Evolutionary conservation across 148 eudicot genomes (phyloP).

Genomic region (Rhododendron vialii): DNA sequence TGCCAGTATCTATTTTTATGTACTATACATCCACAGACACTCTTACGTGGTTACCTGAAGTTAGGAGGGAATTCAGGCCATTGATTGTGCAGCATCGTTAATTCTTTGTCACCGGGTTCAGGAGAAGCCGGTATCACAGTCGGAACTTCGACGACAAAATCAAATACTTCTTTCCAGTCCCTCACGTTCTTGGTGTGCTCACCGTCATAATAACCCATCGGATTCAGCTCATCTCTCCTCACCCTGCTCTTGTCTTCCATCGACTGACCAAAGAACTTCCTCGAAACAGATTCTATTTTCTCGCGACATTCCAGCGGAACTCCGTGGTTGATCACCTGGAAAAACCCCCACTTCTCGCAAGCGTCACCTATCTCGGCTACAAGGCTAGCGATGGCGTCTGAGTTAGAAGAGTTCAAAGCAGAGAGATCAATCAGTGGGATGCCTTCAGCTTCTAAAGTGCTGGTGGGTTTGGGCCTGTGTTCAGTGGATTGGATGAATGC

Average conservation of each 20-base stretch:
- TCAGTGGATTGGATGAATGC: conserved; percentile 51
- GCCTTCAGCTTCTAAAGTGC: conserved; percentile 25
- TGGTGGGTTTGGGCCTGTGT: conserved; percentile 34
- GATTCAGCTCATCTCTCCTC: conserved; percentile 33
- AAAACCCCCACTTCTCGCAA: conserved; percentile 49
- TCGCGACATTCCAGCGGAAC: conserved; percentile 28
- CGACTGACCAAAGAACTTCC: conserved; percentile 34
- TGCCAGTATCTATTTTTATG: not conserved
- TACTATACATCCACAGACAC: not conserved
- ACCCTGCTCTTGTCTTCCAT: conserved; percentile 42
- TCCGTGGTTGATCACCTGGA: conserved; percentile 53
- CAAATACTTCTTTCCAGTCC: conserved; percentile 59
- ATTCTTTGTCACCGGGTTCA: conserved; percentile 22
- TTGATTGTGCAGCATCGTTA: conserved; percentile 25
- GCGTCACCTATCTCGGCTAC: conserved; percentile 36
- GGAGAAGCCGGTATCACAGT: conserved; percentile 25
- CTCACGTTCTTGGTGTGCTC: conserved; percentile 49
- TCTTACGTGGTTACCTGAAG: conserved; percentile 23
- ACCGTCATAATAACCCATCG: conserved; percentile 44
- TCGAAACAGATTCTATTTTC: conserved; percentile 16
- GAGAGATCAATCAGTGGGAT: conserved; percentile 54
- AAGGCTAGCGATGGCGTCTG: not conserved
- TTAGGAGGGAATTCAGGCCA: conserved; percentile 38
- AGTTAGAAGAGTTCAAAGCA: conserved; percentile 2
- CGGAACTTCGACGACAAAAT: conserved; percentile 24